Evolutionary conservation across 192 early-diverging fungal species (phyloP).

Genomic region (Tieghemiomyces parasiticus): DNA sequence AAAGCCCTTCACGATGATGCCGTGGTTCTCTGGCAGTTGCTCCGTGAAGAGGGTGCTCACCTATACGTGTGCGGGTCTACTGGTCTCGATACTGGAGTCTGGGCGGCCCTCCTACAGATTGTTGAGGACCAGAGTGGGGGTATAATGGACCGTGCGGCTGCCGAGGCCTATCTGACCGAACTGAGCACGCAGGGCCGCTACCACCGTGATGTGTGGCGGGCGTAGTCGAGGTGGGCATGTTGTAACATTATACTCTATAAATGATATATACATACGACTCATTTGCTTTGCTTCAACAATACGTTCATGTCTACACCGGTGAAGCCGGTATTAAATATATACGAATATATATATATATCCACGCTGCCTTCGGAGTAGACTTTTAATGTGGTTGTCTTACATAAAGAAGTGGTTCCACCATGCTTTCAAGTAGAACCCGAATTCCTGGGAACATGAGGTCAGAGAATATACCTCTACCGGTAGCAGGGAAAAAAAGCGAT

Average conservation of each 20-base stretch:
- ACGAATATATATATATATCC: not conserved
- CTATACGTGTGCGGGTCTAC: conserved; percentile 10
- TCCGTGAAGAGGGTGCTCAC: not conserved
- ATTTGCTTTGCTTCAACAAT: not conserved
- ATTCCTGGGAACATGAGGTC: too few species aligned
- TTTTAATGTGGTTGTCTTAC: not conserved
- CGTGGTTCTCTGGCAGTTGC: not conserved
- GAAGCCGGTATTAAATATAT: not conserved
- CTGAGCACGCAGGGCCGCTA: not conserved
- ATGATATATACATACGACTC: not conserved
- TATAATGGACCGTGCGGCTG: not conserved
- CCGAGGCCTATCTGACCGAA: not conserved
- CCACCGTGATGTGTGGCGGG: conserved; percentile 3
- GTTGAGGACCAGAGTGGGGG: not conserved
- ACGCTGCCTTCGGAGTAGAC: not conserved
- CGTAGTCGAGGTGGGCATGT: not conserved
- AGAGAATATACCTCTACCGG: too few species aligned
- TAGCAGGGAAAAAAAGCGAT: too few species aligned
- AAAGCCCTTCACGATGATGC: not conserved
- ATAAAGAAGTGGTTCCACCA: too few species aligned
- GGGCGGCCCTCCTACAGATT: not conserved
- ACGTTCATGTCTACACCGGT: not conserved
- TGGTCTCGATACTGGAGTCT: conserved; percentile 1
- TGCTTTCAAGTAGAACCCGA: too few species aligned
- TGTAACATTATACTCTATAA: not conserved